Conservation (phyloP, 2,329 filamentous ascomycete genomes). For the Fusarium brachygibbosum region DNA sequence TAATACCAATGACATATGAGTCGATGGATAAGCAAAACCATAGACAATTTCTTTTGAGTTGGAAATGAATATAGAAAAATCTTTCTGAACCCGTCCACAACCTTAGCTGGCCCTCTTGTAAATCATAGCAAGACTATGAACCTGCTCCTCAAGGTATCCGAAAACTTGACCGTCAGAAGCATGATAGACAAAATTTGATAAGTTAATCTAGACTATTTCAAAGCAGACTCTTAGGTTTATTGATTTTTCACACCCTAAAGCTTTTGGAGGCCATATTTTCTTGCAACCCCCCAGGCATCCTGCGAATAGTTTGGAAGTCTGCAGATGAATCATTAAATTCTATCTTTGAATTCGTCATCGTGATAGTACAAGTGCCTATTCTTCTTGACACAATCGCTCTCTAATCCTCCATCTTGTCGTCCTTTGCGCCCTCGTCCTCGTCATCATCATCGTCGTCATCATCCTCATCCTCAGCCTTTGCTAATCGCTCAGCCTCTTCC, state of each 20-base stretch:
- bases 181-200: too few relatives aligned
- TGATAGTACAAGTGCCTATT: slow-evolving; percentile 55
- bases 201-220: too few relatives aligned
- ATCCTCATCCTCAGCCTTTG: slow-evolving; percentile 91
- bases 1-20: neutral
- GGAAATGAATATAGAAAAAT: neutral
- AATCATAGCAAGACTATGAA: too few relatives aligned
- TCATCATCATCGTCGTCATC: slow-evolving; percentile 78
- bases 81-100: neutral
- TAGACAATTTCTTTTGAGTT: neutral
- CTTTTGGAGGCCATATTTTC: too few relatives aligned
- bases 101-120: too few relatives aligned
- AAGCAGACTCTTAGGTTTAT: too few relatives aligned
- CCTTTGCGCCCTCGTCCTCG: slow-evolving; percentile 70
- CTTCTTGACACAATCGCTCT: slow-evolving; percentile 36
- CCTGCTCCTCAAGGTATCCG: too few relatives aligned
- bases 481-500: slow-evolving; percentile 92
- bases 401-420: slow-evolving; percentile 92
- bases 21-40: neutral
- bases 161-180: too few relatives aligned
- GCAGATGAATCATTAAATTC: slow-evolving; percentile 54
- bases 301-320: slow-evolving; percentile 29
- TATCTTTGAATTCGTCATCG: slow-evolving; percentile 51
- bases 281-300: neutral
- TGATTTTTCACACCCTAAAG: too few relatives aligned